Evolutionary conservation across 2,329 filamentous ascomycete species (phyloP).

Genomic region (Aspergillus sojae): DNA sequence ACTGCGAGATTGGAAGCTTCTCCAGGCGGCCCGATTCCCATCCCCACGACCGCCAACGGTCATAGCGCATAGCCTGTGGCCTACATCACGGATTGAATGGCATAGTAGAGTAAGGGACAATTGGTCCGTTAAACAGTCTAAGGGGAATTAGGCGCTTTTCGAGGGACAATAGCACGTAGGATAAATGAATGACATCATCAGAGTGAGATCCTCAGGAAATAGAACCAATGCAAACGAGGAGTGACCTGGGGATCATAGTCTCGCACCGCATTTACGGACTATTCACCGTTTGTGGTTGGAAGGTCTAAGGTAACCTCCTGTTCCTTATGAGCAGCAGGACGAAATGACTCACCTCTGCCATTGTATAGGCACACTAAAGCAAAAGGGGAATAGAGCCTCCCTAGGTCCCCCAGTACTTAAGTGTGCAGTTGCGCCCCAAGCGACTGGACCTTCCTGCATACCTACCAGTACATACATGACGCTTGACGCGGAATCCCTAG

Average conservation of each 20-base stretch:
- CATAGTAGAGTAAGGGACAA: neutral
- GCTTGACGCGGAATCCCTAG: neutral
- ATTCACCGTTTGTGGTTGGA: too few relatives aligned
- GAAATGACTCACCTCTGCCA: too few relatives aligned
- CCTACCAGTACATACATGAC: neutral
- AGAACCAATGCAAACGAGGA: too few relatives aligned
- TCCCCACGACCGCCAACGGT: slow-evolving; percentile 42
- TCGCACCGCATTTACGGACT: too few relatives aligned
- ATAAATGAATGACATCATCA: neutral
- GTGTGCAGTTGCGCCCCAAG: neutral
- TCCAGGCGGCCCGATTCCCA: slow-evolving; percentile 67
- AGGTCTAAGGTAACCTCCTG: too few relatives aligned
- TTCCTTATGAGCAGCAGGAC: too few relatives aligned
- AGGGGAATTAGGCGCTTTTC: too few relatives aligned
- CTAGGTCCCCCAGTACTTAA: neutral
- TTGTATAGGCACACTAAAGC: too few relatives aligned
- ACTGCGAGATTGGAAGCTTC: slow-evolving; percentile 69
- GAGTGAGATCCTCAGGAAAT: neutral
- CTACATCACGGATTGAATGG: neutral
- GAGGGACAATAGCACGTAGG: neutral
- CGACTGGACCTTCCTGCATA: neutral
- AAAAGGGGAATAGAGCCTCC: too few relatives aligned
- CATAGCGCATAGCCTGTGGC: neutral
- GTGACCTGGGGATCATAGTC: too few relatives aligned
- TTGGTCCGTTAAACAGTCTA: too few relatives aligned